Base-by-base conservation (phyloP, 176 grass and related monocot genomes). In the Ananas comosus region DNA sequence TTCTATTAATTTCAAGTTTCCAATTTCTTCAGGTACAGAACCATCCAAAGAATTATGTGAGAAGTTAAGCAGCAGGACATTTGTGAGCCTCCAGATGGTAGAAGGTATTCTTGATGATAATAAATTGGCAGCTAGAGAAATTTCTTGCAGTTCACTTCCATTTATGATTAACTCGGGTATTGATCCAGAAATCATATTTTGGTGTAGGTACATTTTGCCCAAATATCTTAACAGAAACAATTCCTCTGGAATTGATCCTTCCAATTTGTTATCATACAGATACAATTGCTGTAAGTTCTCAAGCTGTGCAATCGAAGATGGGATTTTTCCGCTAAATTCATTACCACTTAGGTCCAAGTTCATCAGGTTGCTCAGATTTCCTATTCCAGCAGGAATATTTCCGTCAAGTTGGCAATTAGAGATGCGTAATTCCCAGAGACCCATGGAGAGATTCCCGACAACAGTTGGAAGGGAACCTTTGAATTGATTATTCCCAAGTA, bases 41-140 rank as follows among this genome's bases (percentile, higher is more conserved):
- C 83, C 73, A 76, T 11, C 67, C 6, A 85, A 48, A 63, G 73
- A 76, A 53, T 80, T 85, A 9, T 68, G 50, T 72, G 83, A 72
- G 19, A 85, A 53, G 63, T 85, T 50, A 72, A 85, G 78, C 16
- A 48, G 29, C 50, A 80, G 11, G 48, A 85, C 72, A 18, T 80
- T 85, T 17, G 70, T 33, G 47, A 85, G 77, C 14, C 11, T 18
- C 72, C 72, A 85, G 3, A 85, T 4, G 49, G 25, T 67, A 24
- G 11, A 53, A 42, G 78, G 83, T 76, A 85, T 80, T 33, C 4
- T 48, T 68, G 78, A 85, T n/a, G 77, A 72, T 18, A 85, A 12
- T n/a, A 68, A 72, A 50, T 85, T 85, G 25, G 61, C 51, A 54
- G 78, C 70, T 13, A 71, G 28, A 14, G 25, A 63, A 67, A 85